These are phyloP conservation scores for Lactifluus subvellereus DNA, from an alignment of 768 basidiomycete species.

Conservation along the genomic window DNA sequence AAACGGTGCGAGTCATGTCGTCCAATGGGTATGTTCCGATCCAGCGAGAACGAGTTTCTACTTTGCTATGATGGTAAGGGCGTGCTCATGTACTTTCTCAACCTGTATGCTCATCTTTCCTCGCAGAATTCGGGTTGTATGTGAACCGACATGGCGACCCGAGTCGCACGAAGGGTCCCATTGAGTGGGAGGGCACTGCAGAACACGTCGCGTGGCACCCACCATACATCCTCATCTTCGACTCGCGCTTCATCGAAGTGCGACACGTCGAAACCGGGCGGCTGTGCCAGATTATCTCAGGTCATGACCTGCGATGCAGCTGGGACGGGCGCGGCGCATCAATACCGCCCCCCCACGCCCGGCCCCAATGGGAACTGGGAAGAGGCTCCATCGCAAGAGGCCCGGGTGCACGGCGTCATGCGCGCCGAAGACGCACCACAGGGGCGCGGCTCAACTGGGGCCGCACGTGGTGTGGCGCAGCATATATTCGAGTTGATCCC, in stretches of 20 bases:
- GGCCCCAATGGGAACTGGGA: conserved; percentile 43
- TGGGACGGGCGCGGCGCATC: conserved; percentile 75
- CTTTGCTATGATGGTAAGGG: no score
- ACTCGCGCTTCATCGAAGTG: no score
- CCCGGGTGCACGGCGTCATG: conserved; percentile 84
- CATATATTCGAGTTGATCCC: conserved; percentile 77
- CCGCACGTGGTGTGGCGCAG: conserved; percentile 48
- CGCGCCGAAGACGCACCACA: no score
- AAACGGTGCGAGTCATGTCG: no score
- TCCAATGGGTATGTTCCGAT: conserved; percentile 87
- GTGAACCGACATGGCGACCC: no score
- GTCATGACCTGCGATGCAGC: conserved; percentile 73
- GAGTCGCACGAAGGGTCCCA: no score
- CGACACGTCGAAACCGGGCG: no score
- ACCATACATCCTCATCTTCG: no score
- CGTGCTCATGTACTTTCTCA: neutral
- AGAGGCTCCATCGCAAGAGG: conserved; percentile 60
- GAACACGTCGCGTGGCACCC: no score
- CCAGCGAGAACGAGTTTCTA: conserved; percentile 84
- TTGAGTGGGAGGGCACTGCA: no score
- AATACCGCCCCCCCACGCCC: conserved; percentile 32
- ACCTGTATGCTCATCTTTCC: conserved; percentile 3
- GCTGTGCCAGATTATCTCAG: no score
- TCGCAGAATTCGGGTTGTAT: conserved; percentile 81
- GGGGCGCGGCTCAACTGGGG: conserved; percentile 31